Conservation (phyloP, 192 early-diverging fungal species). For the Allomyces arbusculus region DNA sequence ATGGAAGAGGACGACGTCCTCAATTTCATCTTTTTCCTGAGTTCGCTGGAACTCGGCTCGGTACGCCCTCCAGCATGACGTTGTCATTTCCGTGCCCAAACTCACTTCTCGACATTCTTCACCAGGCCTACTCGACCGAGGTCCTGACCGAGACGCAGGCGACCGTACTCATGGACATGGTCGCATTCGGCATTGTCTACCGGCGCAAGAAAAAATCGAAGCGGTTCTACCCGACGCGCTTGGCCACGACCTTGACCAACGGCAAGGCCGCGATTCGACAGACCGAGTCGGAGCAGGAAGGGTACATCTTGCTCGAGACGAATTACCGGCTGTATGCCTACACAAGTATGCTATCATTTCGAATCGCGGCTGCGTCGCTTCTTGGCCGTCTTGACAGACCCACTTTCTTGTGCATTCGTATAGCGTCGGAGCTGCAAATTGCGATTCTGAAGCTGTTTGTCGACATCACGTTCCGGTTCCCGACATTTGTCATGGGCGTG, state of each 20-base stretch:
- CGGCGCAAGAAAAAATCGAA: conserved; percentile 50
- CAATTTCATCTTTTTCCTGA: conserved; percentile 83
- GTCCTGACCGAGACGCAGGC: conserved; percentile 62
- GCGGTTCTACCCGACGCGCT: conserved; percentile 75
- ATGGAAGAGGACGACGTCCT: conserved; percentile 91
- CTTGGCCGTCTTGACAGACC: no score
- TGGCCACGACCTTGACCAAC: conserved; percentile 79
- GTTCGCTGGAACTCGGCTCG: conserved; percentile 70
- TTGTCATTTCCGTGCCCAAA: no score
- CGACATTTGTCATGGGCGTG: conserved; percentile 76
- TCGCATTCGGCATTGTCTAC: conserved; percentile 75
- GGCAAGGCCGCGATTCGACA: conserved; percentile 11
- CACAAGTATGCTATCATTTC: conserved; percentile 41
- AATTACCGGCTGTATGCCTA: conserved; percentile 91
- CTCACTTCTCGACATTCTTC: not conserved
- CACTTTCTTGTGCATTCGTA: not conserved
- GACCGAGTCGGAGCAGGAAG: conserved; percentile 20
- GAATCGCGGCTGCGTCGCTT: no score
- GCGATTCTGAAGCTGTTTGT: conserved; percentile 81
- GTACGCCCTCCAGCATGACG: conserved; percentile 6
- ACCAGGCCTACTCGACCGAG: conserved; percentile 64
- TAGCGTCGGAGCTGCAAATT: conserved; percentile 43
- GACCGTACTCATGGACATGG: conserved; percentile 67
- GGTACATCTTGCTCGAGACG: conserved; percentile 86
- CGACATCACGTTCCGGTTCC: conserved; percentile 57